Percentiles rank a stretch among this genome's conserved stretches.
phyloP scores from a whole-genome alignment of 2,329 filamentous ascomycete genomes.

The Pyrenophora teres region DNA sequence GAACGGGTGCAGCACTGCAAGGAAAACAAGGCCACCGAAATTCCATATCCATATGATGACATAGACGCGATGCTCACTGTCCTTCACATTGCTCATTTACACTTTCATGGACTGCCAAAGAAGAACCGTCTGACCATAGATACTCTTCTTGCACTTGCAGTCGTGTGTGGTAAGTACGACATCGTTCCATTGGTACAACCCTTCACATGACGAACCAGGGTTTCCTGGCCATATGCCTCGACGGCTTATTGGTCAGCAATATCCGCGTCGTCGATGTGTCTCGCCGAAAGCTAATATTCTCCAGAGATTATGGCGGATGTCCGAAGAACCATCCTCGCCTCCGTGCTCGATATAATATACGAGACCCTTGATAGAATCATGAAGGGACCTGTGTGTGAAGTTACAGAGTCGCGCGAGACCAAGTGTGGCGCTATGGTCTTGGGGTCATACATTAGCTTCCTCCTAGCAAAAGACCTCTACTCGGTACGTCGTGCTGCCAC shows the following conservation, averaged over 20 bases:
- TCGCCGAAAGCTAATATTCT: neutral
- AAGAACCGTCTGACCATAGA: conserved; percentile 20
- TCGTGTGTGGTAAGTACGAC: conserved; percentile 41
- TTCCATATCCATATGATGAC: conserved; percentile 26
- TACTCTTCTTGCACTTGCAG: conserved; percentile 29
- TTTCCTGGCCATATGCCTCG: conserved; percentile 13
- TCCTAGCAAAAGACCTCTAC: conserved; percentile 10
- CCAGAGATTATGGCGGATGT: conserved; percentile 11
- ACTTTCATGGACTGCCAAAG: conserved; percentile 10
- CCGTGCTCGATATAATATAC: conserved; percentile 7
- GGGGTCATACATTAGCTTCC: conserved; percentile 9
- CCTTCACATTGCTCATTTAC: conserved; percentile 11
- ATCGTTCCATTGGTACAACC: conserved; percentile 30
- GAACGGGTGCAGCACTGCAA: conserved; percentile 10
- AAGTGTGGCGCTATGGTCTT: conserved; percentile 8
- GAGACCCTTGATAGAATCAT: conserved; percentile 9
- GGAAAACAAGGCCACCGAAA: conserved; percentile 21
- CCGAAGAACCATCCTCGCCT: conserved; percentile 6
- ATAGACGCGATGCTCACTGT: conserved; percentile 10
- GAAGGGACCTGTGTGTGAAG: conserved; percentile 10
- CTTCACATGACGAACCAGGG: conserved; percentile 2
- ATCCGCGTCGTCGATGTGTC: neutral
- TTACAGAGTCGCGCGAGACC: conserved; percentile 4
- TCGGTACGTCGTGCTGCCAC: conserved; percentile 6
- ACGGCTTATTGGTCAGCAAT: conserved; percentile 9